Percentiles rank a stretch among this genome's conserved stretches.
Conservation (phyloP, 208 protist genomes). For the Trypanosoma lewisi region DNA sequence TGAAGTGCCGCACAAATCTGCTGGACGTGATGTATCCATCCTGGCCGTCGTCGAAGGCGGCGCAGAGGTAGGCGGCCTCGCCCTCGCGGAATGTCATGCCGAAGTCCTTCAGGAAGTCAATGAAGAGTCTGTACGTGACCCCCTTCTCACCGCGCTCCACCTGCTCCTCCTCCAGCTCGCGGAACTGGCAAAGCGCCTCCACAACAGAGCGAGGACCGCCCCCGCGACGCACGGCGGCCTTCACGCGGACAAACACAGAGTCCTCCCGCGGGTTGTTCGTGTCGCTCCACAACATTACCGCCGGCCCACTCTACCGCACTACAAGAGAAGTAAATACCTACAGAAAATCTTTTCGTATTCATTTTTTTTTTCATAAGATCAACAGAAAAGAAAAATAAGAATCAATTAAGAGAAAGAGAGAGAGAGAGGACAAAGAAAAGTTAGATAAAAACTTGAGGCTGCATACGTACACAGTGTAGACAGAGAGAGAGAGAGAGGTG, state of each 20-base stretch:
- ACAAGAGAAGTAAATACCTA: constrained; percentile 5
- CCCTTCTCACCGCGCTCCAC: constrained; percentile 36
- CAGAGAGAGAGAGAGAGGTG: too few species aligned
- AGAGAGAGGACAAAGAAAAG: constrained; percentile 2
- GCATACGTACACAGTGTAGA: too few species aligned
- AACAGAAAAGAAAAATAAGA: constrained; percentile 2
- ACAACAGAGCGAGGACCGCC: constrained; percentile 47
- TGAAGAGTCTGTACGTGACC: constrained; percentile 54
- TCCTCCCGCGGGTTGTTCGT: constrained; percentile 82
- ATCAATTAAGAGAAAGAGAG: constrained; percentile 1
- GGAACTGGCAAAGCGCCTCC: constrained; percentile 56
- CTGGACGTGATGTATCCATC: constrained; percentile 47
- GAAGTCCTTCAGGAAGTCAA: constrained; percentile 41
- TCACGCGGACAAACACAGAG: constrained; percentile 62
- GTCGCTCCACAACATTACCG: constrained; percentile 53
- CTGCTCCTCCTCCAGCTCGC: constrained; percentile 36
- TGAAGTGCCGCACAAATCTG: constrained; percentile 79
- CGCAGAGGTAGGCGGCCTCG: constrained; percentile 68
- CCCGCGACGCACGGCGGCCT: constrained; percentile 38
- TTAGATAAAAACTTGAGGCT: too few species aligned
- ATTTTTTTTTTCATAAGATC: constrained; percentile 1
- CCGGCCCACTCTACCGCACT: constrained; percentile 36
- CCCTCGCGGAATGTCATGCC: constrained; percentile 41
- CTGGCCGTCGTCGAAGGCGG: constrained; percentile 57
- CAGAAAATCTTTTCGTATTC: constrained; percentile 5